Base-by-base conservation (phyloP, 1,284 basidiomycete genomes). In the Ceratobasidium sp. region DNA sequence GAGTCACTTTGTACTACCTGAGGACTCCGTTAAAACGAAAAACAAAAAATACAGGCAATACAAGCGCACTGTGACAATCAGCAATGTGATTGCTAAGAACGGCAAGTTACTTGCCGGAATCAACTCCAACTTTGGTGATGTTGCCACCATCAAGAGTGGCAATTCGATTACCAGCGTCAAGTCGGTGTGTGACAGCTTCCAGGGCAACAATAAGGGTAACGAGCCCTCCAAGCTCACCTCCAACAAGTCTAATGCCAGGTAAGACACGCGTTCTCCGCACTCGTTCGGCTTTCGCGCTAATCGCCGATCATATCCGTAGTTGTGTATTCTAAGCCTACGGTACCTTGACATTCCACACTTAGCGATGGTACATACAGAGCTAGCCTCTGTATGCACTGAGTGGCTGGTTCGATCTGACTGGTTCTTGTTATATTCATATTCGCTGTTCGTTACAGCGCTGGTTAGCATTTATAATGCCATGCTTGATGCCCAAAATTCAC, bases 31-130 rank as follows among this genome's bases (percentile, higher is more conserved):
- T n/a, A n/a, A n/a, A n/a, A n/a, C n/a, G n/a, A n/a, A n/a, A n/a
- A n/a, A n/a, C 9, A 16, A 8, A 16, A 34, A 16, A n/a, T 21
- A n/a, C 18, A 61, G 59, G 9, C 64, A 67, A 72, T 77, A 75
- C 75, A 77, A 77, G 72, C 74, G 78, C 26, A 55, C 73, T 23
- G 77, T 78, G 30, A 72, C 80, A 73, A 77, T 81, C 62, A 71
- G 46, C 71, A 61, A 72, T 30, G 65, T 75, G 53, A 74, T 59
- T 8, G 74, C 73, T 23, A 64, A 53, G 57, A 60, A 69, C 62
- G 70, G 69, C 60, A 55, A 58, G 50, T 50, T 48, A n/a, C 55
- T 75, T n/a, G 65, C 59, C 23, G 74, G 74, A 18, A 45, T 75
- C 52, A 74, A 74, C 61, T 60, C 71, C 39, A 74, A 74, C 74